Evolutionary conservation across 2,329 filamentous ascomycete genomes (phyloP).

Genomic region (Fusarium albosuccineum): DNA sequence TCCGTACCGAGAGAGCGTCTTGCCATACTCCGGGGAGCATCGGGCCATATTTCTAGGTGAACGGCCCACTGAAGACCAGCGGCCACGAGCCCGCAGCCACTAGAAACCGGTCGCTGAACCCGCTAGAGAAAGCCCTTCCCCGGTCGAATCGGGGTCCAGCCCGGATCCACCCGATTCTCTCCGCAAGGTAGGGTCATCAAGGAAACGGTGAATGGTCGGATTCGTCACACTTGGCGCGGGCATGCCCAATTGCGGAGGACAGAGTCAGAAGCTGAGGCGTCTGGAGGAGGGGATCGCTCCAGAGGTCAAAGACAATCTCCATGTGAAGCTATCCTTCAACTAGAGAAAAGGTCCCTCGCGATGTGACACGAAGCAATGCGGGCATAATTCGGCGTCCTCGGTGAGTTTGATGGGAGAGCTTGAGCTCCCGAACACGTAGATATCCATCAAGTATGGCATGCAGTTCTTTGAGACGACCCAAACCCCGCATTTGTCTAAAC

Average conservation of each 20-base stretch:
- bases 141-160: constrained; percentile 29
- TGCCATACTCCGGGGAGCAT: constrained; percentile 32
- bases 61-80: constrained; percentile 35
- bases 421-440: not conserved
- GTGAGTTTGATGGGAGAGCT: constrained; percentile 2
- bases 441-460: not conserved
- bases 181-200: constrained; percentile 27
- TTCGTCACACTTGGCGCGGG: not conserved
- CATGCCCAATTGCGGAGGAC: not conserved
- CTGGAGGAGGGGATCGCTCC: not conserved
- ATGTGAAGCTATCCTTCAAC: not conserved
- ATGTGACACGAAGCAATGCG: not conserved
- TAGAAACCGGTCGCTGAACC: constrained; percentile 29
- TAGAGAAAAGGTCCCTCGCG: not conserved
- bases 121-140: constrained; percentile 32
- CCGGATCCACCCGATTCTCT: constrained; percentile 38
- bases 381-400: constrained; percentile 31
- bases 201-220: constrained; percentile 23
- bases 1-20: constrained; percentile 15
- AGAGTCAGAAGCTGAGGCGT: constrained; percentile 6
- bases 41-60: constrained; percentile 40
- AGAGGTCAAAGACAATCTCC: not conserved
- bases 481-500: constrained; percentile 25
- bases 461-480: not conserved
- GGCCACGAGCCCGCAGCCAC: constrained; percentile 26